phyloP scores from a whole-genome alignment of 176 grass and related monocot species.

The Avena atlantica region DNA sequence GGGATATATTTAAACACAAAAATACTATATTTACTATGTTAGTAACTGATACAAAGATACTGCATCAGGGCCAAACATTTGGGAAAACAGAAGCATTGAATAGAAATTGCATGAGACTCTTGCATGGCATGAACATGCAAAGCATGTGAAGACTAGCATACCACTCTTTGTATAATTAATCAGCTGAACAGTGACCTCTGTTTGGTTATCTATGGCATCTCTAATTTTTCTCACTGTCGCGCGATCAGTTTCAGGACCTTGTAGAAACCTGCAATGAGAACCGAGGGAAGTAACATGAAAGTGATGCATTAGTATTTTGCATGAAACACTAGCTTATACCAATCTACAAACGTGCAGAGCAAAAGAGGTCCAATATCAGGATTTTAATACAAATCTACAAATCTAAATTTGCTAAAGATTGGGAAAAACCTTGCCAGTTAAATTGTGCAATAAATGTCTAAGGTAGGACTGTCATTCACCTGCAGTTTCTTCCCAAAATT shows the following conservation, averaged over 20 bases:
- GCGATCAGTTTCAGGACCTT: slow-evolving; percentile 86
- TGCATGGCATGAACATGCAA: background rate
- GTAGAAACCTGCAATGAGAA: slow-evolving; percentile 70
- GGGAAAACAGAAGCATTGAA: background rate
- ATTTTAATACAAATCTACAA: background rate
- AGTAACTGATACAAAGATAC: background rate
- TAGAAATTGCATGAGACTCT: slow-evolving; percentile 16
- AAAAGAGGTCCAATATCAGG: slow-evolving; percentile 21
- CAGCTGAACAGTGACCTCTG: slow-evolving; percentile 85
- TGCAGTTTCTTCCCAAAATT: slow-evolving; percentile 92
- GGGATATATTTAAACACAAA: background rate
- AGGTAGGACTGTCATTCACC: slow-evolving; percentile 47
- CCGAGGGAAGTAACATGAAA: slow-evolving; percentile 9
- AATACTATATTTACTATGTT: background rate
- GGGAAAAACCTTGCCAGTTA: background rate
- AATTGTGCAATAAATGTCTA: slow-evolving; percentile 16
- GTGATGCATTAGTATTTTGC: slow-evolving; percentile 2
- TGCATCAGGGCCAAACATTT: slow-evolving; percentile 11
- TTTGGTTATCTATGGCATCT: slow-evolving; percentile 91
- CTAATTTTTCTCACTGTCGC: slow-evolving; percentile 83
- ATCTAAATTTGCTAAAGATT: slow-evolving; percentile 1
- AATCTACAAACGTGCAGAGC: slow-evolving; percentile 6
- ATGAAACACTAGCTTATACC: background rate
- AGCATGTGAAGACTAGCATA: slow-evolving; percentile 46
- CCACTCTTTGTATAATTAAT: slow-evolving; percentile 97